phyloP scores from a whole-genome alignment of 176 grass and related monocot species.

The Musa acuminata region DNA sequence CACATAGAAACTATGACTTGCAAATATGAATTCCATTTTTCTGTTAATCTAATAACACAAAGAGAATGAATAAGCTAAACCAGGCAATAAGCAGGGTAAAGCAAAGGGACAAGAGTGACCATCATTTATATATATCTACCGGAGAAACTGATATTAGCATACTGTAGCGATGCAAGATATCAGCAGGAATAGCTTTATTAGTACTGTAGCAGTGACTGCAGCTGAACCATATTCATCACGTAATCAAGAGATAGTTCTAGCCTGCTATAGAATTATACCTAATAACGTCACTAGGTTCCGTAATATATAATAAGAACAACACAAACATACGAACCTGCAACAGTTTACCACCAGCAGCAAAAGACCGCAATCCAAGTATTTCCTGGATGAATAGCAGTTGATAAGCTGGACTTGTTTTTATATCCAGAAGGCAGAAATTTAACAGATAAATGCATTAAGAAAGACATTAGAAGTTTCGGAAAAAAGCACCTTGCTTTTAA shows the following conservation, averaged over 20 bases:
- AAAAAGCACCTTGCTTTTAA: slow-evolving; percentile 57
- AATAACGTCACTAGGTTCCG: background rate
- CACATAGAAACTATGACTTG: slow-evolving; percentile 73
- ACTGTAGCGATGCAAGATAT: no score
- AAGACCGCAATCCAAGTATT: slow-evolving; percentile 78
- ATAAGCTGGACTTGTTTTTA: background rate
- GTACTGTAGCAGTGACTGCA: no score
- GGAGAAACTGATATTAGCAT: no score
- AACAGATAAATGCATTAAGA: slow-evolving; percentile 6
- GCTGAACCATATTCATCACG: no score
- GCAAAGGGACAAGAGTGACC: background rate
- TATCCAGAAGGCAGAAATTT: background rate
- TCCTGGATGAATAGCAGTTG: slow-evolving; percentile 37
- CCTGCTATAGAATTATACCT: background rate
- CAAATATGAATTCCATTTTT: slow-evolving; percentile 86
- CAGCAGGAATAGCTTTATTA: no score
- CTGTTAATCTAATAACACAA: slow-evolving; percentile 66
- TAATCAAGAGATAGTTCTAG: no score
- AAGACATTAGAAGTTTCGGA: slow-evolving; percentile 5
- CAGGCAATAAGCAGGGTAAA: background rate
- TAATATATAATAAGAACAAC: background rate
- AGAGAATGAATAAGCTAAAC: background rate
- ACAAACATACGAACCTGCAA: slow-evolving; percentile 50
- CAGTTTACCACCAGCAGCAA: slow-evolving; percentile 84
- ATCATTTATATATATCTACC: background rate